Percentiles rank a stretch among this genome's conserved stretches.
Evolutionary conservation across 768 basidiomycete genomes (phyloP).

Genomic region (Mycena polygramma): DNA sequence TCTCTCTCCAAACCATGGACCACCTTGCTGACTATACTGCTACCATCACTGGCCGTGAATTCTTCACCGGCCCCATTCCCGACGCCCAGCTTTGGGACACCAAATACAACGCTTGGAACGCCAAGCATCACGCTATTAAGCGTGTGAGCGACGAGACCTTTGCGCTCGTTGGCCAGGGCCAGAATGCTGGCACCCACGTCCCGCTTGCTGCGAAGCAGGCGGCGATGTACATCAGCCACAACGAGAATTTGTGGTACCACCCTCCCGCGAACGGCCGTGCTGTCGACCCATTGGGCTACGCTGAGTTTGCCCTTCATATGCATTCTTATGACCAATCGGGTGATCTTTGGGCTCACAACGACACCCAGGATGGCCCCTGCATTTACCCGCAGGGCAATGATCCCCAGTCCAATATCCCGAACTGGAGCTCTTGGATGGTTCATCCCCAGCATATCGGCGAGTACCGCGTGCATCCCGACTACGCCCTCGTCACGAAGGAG

Average conservation of each 20-base stretch:
- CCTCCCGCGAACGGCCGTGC: not conserved
- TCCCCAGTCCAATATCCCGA: too few relatives aligned
- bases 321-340: not conserved
- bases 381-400: too few relatives aligned
- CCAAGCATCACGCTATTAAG: not conserved
- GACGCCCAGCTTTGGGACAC: not conserved
- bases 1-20: not conserved
- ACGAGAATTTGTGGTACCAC: conserved; percentile 2
- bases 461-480: not conserved
- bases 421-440: not conserved
- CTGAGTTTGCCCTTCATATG: not conserved
- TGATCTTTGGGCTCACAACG: not conserved
- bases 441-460: conserved; percentile 4
- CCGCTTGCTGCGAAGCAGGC: not conserved
- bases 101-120: not conserved
- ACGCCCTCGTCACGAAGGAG: conserved; percentile 1
- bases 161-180: conserved; percentile 8
- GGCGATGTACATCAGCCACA: not conserved
- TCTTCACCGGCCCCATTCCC: conserved; percentile 9
- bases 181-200: not conserved
- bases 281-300: not conserved
- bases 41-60: not conserved
- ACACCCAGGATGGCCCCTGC: not conserved
- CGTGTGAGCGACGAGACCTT: not conserved
- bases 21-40: not conserved